phyloP scores from a whole-genome alignment of 1,284 basidiomycete species.

The Boletus sp. region DNA sequence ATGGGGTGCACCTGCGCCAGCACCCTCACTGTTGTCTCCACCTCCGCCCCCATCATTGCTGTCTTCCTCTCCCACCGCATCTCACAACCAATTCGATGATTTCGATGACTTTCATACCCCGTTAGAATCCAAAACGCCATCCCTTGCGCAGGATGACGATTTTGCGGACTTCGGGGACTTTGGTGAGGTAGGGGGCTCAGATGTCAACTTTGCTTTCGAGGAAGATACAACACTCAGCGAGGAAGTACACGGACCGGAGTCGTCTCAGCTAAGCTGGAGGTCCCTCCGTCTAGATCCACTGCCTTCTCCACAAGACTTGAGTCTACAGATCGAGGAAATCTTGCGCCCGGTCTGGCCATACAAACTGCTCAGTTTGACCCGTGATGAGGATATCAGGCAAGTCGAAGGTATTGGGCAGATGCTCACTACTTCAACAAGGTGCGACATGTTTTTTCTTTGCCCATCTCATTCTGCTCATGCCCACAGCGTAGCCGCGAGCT shows the following conservation, averaged over 20 bases:
- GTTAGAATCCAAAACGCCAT: slow-evolving; percentile 38
- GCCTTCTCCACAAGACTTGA: slow-evolving; percentile 54
- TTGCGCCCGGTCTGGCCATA: slow-evolving; percentile 63
- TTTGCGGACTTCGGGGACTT: slow-evolving; percentile 88
- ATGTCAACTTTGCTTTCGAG: slow-evolving; percentile 35
- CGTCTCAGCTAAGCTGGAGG: slow-evolving; percentile 51
- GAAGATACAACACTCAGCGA: slow-evolving; percentile 43
- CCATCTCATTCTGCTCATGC: slow-evolving; percentile 28
- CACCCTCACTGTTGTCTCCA: slow-evolving; percentile 33
- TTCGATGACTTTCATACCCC: slow-evolving; percentile 68
- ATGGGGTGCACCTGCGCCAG: slow-evolving; percentile 54
- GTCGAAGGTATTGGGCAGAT: slow-evolving; percentile 78
- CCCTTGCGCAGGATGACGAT: slow-evolving; percentile 56
- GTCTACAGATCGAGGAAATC: slow-evolving; percentile 60
- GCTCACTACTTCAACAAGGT: slow-evolving; percentile 73
- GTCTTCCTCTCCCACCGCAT: slow-evolving; percentile 30
- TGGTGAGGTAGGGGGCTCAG: slow-evolving; percentile 55
- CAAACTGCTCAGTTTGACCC: slow-evolving; percentile 50
- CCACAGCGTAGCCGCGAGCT: slow-evolving; percentile 59
- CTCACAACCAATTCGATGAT: slow-evolving; percentile 56
- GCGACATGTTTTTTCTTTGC: slow-evolving; percentile 13
- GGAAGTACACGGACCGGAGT: slow-evolving; percentile 36
- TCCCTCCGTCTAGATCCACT: slow-evolving; percentile 63
- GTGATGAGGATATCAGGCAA: slow-evolving; percentile 72
- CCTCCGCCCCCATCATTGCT: slow-evolving; percentile 22